These are phyloP conservation scores for Colletotrichum sp. DNA, from an alignment of 2,329 filamentous ascomycete genomes.

Conservation along the genomic window DNA sequence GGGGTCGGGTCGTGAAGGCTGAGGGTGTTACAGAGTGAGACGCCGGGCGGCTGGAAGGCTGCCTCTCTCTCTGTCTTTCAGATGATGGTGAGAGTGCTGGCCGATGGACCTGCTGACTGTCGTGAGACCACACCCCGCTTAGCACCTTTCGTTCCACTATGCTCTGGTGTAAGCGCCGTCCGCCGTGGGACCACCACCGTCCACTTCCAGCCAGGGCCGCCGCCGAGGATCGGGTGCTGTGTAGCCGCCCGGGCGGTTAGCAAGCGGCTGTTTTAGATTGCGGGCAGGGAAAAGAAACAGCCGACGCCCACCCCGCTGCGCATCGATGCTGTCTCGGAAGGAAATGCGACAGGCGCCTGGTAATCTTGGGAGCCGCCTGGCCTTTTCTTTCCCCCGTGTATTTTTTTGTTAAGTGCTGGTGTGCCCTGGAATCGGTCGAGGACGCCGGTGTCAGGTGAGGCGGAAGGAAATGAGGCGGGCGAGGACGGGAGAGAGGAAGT, in stretches of 20 bases:
- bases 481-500: not conserved
- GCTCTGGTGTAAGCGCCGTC: conserved; percentile 19
- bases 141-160: not conserved
- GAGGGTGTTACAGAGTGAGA: conserved; percentile 9
- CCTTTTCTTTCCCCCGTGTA: not conserved
- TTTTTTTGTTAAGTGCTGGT: not conserved
- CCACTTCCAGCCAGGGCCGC: not conserved
- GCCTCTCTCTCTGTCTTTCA: not conserved
- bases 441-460: not conserved
- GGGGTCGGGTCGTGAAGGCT: not conserved
- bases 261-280: conserved; percentile 11
- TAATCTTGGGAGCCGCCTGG: conserved; percentile 14
- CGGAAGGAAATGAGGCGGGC: not conserved
- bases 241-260: conserved; percentile 24
- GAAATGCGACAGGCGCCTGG: conserved; percentile 9
- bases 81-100: not conserved
- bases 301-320: not conserved
- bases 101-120: not conserved
- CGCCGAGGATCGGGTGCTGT: not conserved
- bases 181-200: not conserved
- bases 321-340: not conserved
- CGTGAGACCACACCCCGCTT: not conserved
- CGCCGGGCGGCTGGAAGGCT: not conserved
- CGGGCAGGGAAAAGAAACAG: not conserved
- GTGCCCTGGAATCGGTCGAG: not conserved